Evolutionary conservation across 306 rosid species (phyloP), one percentile per base, ranked within the genome.

Genomic region (Malus fusca): DNA sequence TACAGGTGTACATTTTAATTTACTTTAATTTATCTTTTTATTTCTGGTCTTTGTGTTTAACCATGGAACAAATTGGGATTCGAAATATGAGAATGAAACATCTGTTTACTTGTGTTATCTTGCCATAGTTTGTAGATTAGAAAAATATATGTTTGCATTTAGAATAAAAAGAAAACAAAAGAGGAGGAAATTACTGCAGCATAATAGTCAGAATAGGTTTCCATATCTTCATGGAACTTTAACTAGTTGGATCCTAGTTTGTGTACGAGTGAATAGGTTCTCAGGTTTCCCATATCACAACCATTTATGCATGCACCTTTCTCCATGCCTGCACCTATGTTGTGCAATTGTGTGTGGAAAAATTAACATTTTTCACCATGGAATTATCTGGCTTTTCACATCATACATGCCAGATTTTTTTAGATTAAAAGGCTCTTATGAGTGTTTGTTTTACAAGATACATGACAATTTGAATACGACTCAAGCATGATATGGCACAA

Each of bases 1-100:
- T 87, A 85, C 82, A 88, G 97, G 99, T 90, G 68, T 77, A 81
- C 75, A 56, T 75, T 59, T 51, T 51, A 0, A 51, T 51, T 48
- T 51, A 51, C 55, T 17, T 17, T 48, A 48, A 17, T 48, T 48
- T 48, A 1, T 75, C 56, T 73, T 22, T 44, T 40, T 46, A 12
- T 13, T 4, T 22, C 18, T 52, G 61, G 65, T 17, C 4, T 71
- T 5, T 52, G 46, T 30, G 1, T 51, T 35, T 55, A 71, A 52
- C 60, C 48, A 42, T 17, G 22, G 22, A 21, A 21, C n/a, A 21
- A 19, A 46, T 28, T 69, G 60, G 58, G 58, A 59, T 11, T 69
- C 30, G 3, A 30, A 51, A 17, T 51, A 5, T 51, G 18, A 42
- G 44, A 42, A 42, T 51, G 40, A 61, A 18, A 12, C 28, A 23